Percentiles rank a stretch among this genome's conserved stretches.
These are phyloP conservation scores for Gamarada debralockiae DNA, from an alignment of 495 filamentous ascomycete genomes.

Conservation along the genomic window DNA sequence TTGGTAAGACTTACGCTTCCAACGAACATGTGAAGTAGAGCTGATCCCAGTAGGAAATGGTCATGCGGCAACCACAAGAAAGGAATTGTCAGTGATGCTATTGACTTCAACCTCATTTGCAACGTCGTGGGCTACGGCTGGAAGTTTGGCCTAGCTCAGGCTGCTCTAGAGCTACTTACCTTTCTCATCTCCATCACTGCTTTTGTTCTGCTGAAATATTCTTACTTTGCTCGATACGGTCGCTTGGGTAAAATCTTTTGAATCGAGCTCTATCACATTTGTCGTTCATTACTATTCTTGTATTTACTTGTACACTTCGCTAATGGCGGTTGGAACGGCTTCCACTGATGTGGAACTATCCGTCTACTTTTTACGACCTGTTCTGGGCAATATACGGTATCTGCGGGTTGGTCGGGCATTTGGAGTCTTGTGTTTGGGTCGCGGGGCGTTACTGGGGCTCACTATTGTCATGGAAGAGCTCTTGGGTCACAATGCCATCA, in stretches of 20 bases:
- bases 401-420: too few relatives aligned
- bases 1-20: conserved; percentile 11
- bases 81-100: conserved; percentile 8
- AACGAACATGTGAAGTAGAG: too few relatives aligned
- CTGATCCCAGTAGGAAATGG: conserved; percentile 10
- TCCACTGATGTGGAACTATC: too few relatives aligned
- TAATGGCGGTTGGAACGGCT: too few relatives aligned
- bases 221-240: conserved; percentile 12
- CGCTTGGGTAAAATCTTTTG: conserved; percentile 15
- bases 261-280: neutral
- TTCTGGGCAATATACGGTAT: too few relatives aligned
- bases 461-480: too few relatives aligned
- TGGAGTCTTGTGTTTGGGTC: too few relatives aligned
- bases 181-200: conserved; percentile 17
- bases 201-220: conserved; percentile 15
- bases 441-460: too few relatives aligned
- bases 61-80: conserved; percentile 15
- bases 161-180: conserved; percentile 14
- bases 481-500: too few relatives aligned
- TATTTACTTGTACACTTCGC: neutral
- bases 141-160: conserved; percentile 16
- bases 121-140: conserved; percentile 16
- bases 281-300: conserved; percentile 2
- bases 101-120: conserved; percentile 15
- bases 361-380: too few relatives aligned